Percentiles rank a stretch among this genome's conserved stretches.
Evolutionary conservation across 108 stramenopile species (phyloP).

Genomic region (Pseudonitzschia pungens): DNA sequence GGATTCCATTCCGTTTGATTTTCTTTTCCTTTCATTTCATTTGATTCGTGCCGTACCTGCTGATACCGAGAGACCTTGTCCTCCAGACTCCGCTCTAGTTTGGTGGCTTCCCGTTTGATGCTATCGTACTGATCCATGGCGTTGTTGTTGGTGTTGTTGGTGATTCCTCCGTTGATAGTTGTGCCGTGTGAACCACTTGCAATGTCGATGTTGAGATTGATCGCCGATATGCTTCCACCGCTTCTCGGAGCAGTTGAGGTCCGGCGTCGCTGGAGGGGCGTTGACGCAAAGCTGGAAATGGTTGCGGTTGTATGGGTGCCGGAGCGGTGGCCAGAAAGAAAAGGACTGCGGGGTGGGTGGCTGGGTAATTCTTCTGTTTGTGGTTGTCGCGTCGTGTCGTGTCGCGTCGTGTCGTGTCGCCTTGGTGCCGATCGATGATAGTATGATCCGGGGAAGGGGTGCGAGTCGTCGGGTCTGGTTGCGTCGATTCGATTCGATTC

Average conservation of each 20-base stretch:
- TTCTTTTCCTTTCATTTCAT: neutral
- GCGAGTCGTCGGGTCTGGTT: too few species aligned
- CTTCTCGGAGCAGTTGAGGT: neutral
- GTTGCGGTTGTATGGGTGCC: neutral
- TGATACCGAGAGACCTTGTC: slow-evolving; percentile 80
- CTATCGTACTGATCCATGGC: slow-evolving; percentile 65
- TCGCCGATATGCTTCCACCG: neutral
- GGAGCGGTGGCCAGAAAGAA: neutral
- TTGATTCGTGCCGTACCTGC: slow-evolving; percentile 50
- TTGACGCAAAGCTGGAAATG: slow-evolving; percentile 3
- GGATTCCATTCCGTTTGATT: slow-evolving; percentile 1
- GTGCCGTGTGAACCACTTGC: too few species aligned
- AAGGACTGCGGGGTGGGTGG: neutral
- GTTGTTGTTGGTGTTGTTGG: neutral
- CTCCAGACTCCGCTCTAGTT: slow-evolving; percentile 75
- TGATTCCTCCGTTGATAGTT: neutral
- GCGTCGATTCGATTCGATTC: too few species aligned
- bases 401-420: too few species aligned
- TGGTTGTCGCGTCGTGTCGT: too few species aligned
- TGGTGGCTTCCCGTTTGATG: slow-evolving; percentile 78
- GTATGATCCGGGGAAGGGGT: too few species aligned
- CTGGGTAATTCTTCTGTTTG: neutral
- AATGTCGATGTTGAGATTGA: neutral
- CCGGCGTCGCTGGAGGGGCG: slow-evolving; percentile 6
- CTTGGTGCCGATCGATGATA: too few species aligned